A percentile compares a stretch with the other conserved stretches of the same genome.
These are phyloP conservation scores for Immersiporthe knoxdaviesiana DNA, from an alignment of 2,329 filamentous ascomycete genomes.

Conservation along the genomic window DNA sequence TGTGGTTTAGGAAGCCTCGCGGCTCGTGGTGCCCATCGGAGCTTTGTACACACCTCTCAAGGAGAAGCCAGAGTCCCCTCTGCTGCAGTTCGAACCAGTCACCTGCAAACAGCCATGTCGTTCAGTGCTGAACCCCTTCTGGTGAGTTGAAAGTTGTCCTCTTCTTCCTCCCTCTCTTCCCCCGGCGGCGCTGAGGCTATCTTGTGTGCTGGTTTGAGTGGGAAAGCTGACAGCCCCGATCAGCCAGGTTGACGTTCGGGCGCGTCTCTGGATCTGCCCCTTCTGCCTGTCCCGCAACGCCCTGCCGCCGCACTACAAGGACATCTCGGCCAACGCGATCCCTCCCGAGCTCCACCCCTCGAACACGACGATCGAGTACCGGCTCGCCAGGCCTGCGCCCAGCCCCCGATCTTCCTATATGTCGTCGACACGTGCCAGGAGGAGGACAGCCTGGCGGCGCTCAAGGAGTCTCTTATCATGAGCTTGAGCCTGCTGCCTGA, in stretches of 20 bases:
- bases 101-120: constrained; percentile 96
- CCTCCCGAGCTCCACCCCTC: constrained; percentile 80
- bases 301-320: constrained; percentile 85
- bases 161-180: background rate
- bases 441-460: constrained; percentile 78
- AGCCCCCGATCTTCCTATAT: constrained; percentile 83
- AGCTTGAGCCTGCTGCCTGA: constrained; percentile 81
- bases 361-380: constrained; percentile 90
- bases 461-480: constrained; percentile 87
- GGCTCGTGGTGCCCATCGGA: constrained; percentile 93
- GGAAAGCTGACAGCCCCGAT: constrained; percentile 33
- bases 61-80: constrained; percentile 85
- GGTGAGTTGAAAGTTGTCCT: constrained; percentile 60
- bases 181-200: background rate
- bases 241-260: constrained; percentile 82
- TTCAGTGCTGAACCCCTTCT: constrained; percentile 95
- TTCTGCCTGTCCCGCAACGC: constrained; percentile 85
- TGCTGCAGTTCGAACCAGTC: constrained; percentile 94
- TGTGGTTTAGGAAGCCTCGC: constrained; percentile 76
- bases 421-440: constrained; percentile 89
- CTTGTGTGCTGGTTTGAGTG: background rate
- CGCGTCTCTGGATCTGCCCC: constrained; percentile 85
- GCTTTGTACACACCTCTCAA: constrained; percentile 95
- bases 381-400: constrained; percentile 79
- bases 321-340: constrained; percentile 82